These are phyloP conservation scores for Myrmaecium sp. DNA, from an alignment of 2,329 filamentous ascomycete species.

Conservation along the genomic window DNA sequence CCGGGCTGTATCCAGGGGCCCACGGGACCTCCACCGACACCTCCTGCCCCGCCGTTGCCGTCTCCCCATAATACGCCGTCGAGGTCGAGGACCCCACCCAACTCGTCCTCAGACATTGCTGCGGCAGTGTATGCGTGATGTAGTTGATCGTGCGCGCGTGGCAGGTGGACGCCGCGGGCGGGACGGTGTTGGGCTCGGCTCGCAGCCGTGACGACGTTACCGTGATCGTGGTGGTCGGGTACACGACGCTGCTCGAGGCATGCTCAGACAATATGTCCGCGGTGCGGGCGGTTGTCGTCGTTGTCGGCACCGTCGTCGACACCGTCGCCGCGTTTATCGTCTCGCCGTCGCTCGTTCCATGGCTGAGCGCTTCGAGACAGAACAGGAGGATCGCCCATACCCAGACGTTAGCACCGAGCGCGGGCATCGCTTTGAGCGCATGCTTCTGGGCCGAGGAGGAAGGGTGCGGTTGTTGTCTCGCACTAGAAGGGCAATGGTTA, in stretches of 20 bases:
- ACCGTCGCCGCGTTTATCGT: too few relatives aligned
- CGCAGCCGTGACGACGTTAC: neutral
- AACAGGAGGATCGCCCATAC: conserved; percentile 16
- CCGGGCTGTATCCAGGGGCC: conserved; percentile 2
- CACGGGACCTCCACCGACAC: conserved; percentile 1
- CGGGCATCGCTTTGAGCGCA: conserved; percentile 22
- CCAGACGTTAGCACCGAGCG: conserved; percentile 20
- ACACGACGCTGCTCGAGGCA: neutral
- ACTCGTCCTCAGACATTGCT: conserved; percentile 55
- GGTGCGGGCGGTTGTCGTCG: too few relatives aligned
- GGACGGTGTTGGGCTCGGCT: neutral
- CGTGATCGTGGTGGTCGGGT: conserved; percentile 3
- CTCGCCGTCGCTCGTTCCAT: too few relatives aligned
- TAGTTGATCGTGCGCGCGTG: conserved; percentile 55
- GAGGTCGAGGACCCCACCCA: conserved; percentile 20
- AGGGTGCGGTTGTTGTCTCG: neutral
- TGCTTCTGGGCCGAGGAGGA: conserved; percentile 15
- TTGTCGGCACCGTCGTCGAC: too few relatives aligned
- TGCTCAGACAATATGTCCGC: too few relatives aligned
- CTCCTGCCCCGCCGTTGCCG: conserved; percentile 5
- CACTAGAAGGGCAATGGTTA: neutral
- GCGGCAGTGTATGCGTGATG: conserved; percentile 60
- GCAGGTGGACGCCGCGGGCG: conserved; percentile 19
- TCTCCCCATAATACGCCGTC: conserved; percentile 2
- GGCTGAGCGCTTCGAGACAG: too few relatives aligned